phyloP scores from a whole-genome alignment of 345 rosid species.

The Dimocarpus longan region DNA sequence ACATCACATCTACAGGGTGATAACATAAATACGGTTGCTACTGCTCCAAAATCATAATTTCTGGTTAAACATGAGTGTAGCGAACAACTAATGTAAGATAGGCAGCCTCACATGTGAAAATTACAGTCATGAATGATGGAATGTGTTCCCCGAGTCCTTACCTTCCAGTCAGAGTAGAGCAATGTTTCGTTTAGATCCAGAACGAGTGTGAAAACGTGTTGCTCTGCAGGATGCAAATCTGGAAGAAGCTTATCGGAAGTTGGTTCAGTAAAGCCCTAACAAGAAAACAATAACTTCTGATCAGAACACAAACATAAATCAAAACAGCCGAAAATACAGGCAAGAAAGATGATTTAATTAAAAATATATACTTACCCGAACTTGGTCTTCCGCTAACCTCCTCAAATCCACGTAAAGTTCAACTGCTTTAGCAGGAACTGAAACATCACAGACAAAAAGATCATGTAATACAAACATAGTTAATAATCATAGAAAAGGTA shows the following conservation, averaged over 20 bases:
- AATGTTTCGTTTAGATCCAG: slow-evolving; percentile 93
- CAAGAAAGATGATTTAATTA: neutral
- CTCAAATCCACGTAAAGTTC: slow-evolving; percentile 89
- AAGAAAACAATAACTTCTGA: slow-evolving; percentile 10
- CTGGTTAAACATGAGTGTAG: neutral
- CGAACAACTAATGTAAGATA: neutral
- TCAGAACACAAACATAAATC: neutral
- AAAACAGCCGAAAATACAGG: slow-evolving; percentile 5
- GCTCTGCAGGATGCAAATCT: slow-evolving; percentile 86
- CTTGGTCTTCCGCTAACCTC: slow-evolving; percentile 74
- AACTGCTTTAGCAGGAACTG: slow-evolving; percentile 81
- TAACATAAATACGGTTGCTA: neutral
- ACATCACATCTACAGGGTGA: neutral
- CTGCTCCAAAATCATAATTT: neutral
- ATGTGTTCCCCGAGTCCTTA: slow-evolving; percentile 23
- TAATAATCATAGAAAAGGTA: neutral
- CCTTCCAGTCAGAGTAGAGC: slow-evolving; percentile 96
- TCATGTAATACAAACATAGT: slow-evolving; percentile 11
- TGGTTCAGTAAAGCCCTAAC: slow-evolving; percentile 89
- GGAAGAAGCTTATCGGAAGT: slow-evolving; percentile 98
- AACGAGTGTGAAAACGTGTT: slow-evolving; percentile 88
- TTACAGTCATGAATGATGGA: neutral
- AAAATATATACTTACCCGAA: slow-evolving; percentile 49
- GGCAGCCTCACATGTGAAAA: neutral
- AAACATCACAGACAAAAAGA: slow-evolving; percentile 24